These are phyloP conservation scores for Chlamydomonas eustigma DNA, from an alignment of 139 green algal genomes.

Conservation along the genomic window DNA sequence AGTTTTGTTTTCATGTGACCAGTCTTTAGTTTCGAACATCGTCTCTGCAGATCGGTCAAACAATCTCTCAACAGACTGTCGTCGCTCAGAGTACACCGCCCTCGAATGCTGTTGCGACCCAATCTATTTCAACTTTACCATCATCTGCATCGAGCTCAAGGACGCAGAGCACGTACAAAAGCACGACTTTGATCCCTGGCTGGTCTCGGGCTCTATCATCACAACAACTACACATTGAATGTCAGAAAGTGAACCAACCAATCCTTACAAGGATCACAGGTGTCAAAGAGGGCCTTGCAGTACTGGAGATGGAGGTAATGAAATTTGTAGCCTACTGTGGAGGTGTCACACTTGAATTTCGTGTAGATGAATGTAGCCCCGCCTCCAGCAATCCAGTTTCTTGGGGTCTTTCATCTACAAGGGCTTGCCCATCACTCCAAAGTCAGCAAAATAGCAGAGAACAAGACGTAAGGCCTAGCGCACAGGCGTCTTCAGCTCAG, in stretches of 20 bases:
- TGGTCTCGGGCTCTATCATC: conserved; percentile 49
- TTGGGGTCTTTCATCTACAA: conserved; percentile 42
- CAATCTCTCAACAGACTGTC: too few relatives aligned
- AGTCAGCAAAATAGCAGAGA: too few relatives aligned
- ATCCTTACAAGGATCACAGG: conserved; percentile 6
- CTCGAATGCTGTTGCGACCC: too few relatives aligned
- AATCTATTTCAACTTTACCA: too few relatives aligned
- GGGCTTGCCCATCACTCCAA: conserved; percentile 20
- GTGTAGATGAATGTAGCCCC: conserved; percentile 44
- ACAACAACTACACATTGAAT: conserved; percentile 47
- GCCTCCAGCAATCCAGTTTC: conserved; percentile 22
- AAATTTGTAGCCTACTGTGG: conserved; percentile 63
- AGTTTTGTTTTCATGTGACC: too few relatives aligned
- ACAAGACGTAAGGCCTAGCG: too few relatives aligned
- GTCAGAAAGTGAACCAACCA: conserved; percentile 47
- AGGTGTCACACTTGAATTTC: conserved; percentile 47
- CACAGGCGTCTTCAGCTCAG: background rate
- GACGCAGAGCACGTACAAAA: conserved; percentile 40
- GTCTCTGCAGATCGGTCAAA: too few relatives aligned
- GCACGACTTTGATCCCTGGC: conserved; percentile 48
- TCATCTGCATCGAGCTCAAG: background rate
- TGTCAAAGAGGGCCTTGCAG: conserved; percentile 28
- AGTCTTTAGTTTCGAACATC: too few relatives aligned
- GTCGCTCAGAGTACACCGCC: too few relatives aligned
- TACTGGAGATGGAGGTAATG: conserved; percentile 64